phyloP scores from a whole-genome alignment of 2,329 filamentous ascomycete species.

The Ophiostoma sp. region DNA sequence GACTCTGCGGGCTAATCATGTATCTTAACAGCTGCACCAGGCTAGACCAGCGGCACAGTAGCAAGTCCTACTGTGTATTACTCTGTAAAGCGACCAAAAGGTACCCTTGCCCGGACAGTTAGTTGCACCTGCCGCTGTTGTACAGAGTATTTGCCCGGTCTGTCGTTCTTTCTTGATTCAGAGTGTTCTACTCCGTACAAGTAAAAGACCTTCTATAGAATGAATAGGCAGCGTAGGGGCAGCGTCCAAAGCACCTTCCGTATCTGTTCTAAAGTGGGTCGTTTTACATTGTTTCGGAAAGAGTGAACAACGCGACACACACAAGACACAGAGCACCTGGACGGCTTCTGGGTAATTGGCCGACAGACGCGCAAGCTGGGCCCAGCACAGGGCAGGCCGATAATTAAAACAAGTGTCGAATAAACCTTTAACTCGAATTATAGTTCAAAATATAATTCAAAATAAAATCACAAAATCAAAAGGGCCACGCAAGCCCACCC shows the following conservation, averaged over 20 bases:
- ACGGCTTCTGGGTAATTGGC: conserved; percentile 15
- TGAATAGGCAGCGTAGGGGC: too few species aligned
- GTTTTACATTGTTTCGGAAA: neutral
- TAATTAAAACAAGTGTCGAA: neutral
- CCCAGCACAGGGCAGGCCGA: neutral
- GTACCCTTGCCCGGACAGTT: neutral
- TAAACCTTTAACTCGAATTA: neutral
- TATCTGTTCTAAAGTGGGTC: neutral
- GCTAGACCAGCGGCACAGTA: conserved; percentile 4
- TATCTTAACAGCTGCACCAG: neutral
- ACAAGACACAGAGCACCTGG: neutral
- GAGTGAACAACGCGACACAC: neutral
- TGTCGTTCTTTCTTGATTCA: neutral
- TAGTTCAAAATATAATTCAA: neutral
- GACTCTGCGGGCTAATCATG: too few species aligned
- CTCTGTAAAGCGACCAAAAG: neutral
- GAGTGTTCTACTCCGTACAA: neutral
- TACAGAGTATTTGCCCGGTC: neutral
- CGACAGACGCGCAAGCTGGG: conserved; percentile 22
- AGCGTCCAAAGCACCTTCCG: neutral
- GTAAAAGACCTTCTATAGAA: too few species aligned
- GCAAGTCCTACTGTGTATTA: neutral
- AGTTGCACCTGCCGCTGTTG: conserved; percentile 7
- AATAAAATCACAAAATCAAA: neutral
- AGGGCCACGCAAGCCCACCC: conserved; percentile 22